phyloP scores from a whole-genome alignment of 1,139 yeast species.

The Debaryomyces nepalensis region DNA sequence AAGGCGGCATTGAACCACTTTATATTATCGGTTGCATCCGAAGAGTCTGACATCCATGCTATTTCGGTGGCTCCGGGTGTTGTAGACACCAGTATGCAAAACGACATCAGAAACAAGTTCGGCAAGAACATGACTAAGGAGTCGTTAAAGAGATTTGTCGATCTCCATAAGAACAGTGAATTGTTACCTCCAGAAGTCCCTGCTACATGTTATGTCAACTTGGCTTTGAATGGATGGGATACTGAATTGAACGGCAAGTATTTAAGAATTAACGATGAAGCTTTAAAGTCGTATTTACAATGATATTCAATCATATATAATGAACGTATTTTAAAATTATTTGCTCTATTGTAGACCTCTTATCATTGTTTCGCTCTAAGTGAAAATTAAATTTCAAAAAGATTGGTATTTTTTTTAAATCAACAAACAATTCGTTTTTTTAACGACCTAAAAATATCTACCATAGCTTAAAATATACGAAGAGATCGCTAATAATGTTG shows the following conservation, averaged over 20 bases:
- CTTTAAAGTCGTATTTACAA: constrained; percentile 1
- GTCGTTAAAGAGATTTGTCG: constrained; percentile 60
- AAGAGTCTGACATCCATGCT: constrained; percentile 62
- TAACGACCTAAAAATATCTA: too few relatives aligned
- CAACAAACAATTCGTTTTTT: not conserved
- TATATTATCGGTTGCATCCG: constrained; percentile 65
- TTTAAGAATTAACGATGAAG: constrained; percentile 60
- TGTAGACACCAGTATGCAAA: constrained; percentile 88
- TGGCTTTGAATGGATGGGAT: constrained; percentile 64
- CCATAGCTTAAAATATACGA: too few relatives aligned
- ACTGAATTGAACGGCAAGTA: constrained; percentile 63
- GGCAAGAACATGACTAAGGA: constrained; percentile 61
- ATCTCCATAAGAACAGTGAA: constrained; percentile 56
- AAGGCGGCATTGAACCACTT: constrained; percentile 89
- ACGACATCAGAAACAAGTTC: constrained; percentile 64
- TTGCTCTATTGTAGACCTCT: not conserved
- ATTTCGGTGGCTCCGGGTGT: constrained; percentile 91
- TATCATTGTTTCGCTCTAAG: too few relatives aligned
- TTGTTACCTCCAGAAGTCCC: constrained; percentile 72
- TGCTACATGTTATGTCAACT: constrained; percentile 65
- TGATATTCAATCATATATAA: not conserved
- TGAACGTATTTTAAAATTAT: not conserved
- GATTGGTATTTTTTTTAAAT: constrained; percentile 1
- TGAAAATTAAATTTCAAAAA: constrained; percentile 3
- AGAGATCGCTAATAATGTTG: constrained; percentile 2